Conservation (phyloP, 1,284 basidiomycete species). For the Xerocomus nothofagi region DNA sequence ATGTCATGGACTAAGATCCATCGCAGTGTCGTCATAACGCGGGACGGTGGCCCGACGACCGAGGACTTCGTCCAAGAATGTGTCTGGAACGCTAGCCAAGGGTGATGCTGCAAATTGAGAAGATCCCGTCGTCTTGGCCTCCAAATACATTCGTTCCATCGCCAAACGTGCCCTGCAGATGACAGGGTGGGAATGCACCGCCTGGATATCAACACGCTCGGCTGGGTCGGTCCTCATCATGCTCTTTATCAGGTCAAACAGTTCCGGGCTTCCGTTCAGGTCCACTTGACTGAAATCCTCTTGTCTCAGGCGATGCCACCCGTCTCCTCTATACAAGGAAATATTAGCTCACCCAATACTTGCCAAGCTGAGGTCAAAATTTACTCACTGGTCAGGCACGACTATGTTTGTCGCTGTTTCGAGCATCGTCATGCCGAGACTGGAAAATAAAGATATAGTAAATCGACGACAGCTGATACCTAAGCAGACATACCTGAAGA, state of each 20-base stretch:
- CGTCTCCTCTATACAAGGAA: slow-evolving; percentile 62
- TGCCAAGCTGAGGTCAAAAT: slow-evolving; percentile 6
- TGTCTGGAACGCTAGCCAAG: slow-evolving; percentile 54
- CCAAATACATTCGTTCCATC: slow-evolving; percentile 57
- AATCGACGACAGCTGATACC: not conserved
- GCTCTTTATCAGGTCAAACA: slow-evolving; percentile 69
- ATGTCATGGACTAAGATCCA: slow-evolving; percentile 43
- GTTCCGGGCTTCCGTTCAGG: slow-evolving; percentile 68
- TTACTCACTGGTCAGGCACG: slow-evolving; percentile 90
- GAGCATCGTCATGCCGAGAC: slow-evolving; percentile 93
- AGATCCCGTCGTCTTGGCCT: slow-evolving; percentile 41
- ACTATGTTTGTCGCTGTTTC: slow-evolving; percentile 96
- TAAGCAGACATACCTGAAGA: slow-evolving; percentile 78
- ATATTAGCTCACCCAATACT: slow-evolving; percentile 14
- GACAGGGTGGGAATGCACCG: slow-evolving; percentile 64
- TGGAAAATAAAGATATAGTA: slow-evolving; percentile 34
- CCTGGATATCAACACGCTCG: slow-evolving; percentile 58
- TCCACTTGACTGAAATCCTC: slow-evolving; percentile 94
- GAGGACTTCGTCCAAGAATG: slow-evolving; percentile 67
- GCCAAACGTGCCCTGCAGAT: slow-evolving; percentile 63
- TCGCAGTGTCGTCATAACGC: slow-evolving; percentile 34
- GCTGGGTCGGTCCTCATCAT: slow-evolving; percentile 80
- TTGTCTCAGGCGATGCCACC: slow-evolving; percentile 91
- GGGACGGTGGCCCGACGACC: slow-evolving; percentile 26
- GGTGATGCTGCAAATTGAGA: slow-evolving; percentile 65